phyloP scores from a whole-genome alignment of 176 grass and related monocot genomes.

The Oryza longistaminata region DNA sequence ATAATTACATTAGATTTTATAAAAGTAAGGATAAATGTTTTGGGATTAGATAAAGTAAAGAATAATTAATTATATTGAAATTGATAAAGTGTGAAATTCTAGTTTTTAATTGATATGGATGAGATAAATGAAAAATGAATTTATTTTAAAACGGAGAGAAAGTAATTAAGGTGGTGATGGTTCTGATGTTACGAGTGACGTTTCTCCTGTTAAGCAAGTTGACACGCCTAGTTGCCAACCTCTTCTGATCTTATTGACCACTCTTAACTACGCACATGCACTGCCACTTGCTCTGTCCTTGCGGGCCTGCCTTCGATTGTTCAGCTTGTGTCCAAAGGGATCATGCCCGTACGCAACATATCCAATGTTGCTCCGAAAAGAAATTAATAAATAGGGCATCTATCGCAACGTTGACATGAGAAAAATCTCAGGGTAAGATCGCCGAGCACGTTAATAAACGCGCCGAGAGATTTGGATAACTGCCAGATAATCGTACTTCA shows the following conservation, averaged over 20 bases:
- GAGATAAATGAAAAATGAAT: too few species aligned
- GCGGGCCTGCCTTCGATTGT: not conserved
- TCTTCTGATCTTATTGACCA: conserved; percentile 12
- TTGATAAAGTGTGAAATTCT: too few species aligned
- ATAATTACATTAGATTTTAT: too few species aligned
- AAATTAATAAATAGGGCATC: not conserved
- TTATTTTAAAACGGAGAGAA: too few species aligned
- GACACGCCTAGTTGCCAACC: not conserved
- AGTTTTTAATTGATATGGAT: too few species aligned
- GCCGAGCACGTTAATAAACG: not conserved
- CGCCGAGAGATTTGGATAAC: not conserved
- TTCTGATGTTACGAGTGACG: not conserved
- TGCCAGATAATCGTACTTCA: not conserved
- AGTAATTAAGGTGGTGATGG: not conserved
- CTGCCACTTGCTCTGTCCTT: not conserved
- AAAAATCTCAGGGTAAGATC: not conserved
- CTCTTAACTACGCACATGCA: conserved; percentile 13
- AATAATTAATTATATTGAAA: too few species aligned
- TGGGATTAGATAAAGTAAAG: too few species aligned
- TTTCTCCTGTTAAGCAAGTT: conserved; percentile 4
- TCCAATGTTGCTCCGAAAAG: not conserved
- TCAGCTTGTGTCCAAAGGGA: conserved; percentile 12
- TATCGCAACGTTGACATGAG: not conserved
- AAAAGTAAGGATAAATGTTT: too few species aligned
- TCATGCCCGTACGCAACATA: not conserved